These are phyloP conservation scores for Leucosporidium creatinivorum DNA, from an alignment of 768 basidiomycete species.

Conservation along the genomic window DNA sequence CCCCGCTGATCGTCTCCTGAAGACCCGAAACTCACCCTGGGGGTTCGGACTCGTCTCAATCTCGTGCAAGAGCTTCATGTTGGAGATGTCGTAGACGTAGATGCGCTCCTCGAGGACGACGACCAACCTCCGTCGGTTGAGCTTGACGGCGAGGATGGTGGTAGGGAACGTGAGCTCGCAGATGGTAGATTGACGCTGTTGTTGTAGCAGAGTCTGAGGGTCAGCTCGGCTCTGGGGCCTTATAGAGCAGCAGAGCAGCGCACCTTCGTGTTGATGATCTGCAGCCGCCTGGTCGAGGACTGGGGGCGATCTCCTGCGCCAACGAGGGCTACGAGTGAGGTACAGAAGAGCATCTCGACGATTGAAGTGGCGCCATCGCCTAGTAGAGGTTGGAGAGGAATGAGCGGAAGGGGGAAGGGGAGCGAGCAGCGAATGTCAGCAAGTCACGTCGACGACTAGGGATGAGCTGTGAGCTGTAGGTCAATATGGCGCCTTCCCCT, in stretches of 20 bases:
- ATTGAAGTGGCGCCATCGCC: slow-evolving; percentile 92
- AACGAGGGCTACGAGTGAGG: slow-evolving; percentile 91
- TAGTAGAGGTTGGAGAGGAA: slow-evolving; percentile 36
- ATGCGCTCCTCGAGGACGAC: slow-evolving; percentile 96
- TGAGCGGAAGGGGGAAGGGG: too few relatives aligned
- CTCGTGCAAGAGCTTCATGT: slow-evolving; percentile 94
- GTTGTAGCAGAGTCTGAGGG: too few relatives aligned
- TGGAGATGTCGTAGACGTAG: slow-evolving; percentile 97
- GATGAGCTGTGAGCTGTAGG: too few relatives aligned
- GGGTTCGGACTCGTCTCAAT: slow-evolving; percentile 96
- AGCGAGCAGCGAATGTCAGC: too few relatives aligned
- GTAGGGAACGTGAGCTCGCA: slow-evolving; percentile 97
- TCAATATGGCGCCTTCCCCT: too few relatives aligned
- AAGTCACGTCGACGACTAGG: too few relatives aligned
- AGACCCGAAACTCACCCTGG: slow-evolving; percentile 57
- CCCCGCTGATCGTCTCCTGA: background rate
- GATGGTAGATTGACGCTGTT: slow-evolving; percentile 90
- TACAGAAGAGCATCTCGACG: slow-evolving; percentile 99
- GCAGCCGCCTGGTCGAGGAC: slow-evolving; percentile 83
- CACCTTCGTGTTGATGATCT: slow-evolving; percentile 98
- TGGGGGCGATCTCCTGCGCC: slow-evolving; percentile 89
- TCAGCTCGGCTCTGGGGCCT: too few relatives aligned
- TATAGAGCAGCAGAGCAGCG: too few relatives aligned
- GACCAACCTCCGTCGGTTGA: slow-evolving; percentile 92
- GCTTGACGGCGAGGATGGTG: slow-evolving; percentile 91